phyloP scores from a whole-genome alignment of 1,284 basidiomycete species.

The Gomphus bonarii region DNA sequence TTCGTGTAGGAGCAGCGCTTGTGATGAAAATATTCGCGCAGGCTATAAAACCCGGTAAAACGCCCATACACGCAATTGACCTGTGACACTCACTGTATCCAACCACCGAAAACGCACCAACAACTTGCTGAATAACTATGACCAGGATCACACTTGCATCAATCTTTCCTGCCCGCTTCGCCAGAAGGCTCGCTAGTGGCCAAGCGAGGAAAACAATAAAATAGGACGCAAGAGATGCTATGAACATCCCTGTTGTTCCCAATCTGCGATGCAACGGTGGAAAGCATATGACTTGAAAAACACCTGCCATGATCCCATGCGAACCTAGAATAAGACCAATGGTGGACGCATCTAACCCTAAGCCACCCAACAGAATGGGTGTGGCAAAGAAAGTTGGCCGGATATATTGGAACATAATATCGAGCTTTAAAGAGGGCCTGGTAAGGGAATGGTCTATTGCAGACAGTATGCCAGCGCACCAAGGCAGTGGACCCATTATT shows the following conservation, averaged over 20 bases:
- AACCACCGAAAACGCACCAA: not conserved
- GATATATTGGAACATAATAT: slow-evolving; percentile 52
- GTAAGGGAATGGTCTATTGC: not conserved
- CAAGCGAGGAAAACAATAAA: slow-evolving; percentile 24
- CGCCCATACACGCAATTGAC: not conserved
- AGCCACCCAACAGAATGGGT: slow-evolving; percentile 43
- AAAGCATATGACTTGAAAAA: slow-evolving; percentile 48
- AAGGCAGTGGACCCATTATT: not conserved
- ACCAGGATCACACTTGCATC: not conserved
- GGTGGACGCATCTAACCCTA: slow-evolving; percentile 45
- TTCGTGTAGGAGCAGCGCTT: not conserved
- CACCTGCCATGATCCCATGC: slow-evolving; percentile 48
- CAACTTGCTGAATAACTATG: not conserved
- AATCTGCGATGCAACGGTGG: slow-evolving; percentile 39
- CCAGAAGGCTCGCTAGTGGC: slow-evolving; percentile 31
- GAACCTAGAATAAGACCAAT: slow-evolving; percentile 51
- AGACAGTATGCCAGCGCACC: not conserved
- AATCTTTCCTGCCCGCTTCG: slow-evolving; percentile 19
- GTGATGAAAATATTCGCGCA: not conserved
- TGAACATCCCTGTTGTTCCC: slow-evolving; percentile 27
- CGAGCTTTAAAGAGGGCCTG: slow-evolving; percentile 37
- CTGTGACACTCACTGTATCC: not conserved
- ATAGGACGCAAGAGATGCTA: not conserved
- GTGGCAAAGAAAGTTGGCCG: slow-evolving; percentile 60
- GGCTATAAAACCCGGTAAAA: not conserved